Percentiles rank a stretch among this genome's conserved stretches.
Evolutionary conservation across 345 rosid species (phyloP).

Genomic region (Camelina hispida): DNA sequence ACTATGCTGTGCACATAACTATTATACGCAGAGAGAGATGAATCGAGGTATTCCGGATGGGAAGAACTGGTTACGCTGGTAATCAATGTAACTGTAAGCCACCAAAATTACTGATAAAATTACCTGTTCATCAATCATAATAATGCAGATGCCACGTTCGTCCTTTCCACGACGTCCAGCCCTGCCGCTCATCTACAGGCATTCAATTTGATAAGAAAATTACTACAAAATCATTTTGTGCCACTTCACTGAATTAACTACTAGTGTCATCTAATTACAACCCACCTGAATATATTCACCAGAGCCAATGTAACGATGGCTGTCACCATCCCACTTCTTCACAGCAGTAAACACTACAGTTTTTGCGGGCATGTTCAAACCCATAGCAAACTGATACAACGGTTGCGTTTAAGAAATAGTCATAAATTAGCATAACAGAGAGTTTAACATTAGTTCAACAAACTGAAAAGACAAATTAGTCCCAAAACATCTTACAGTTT

Average conservation of each 20-base stretch:
- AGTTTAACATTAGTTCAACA: constrained; percentile 13
- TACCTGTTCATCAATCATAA: constrained; percentile 98
- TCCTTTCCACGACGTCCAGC: constrained; percentile 99
- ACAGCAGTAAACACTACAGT: constrained; percentile 95
- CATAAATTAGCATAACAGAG: constrained; percentile 18
- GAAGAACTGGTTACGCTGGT: constrained; percentile 1
- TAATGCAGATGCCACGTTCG: constrained; percentile 93
- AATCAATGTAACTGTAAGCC: neutral
- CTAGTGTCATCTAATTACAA: constrained; percentile 35
- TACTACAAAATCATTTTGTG: constrained; percentile 14
- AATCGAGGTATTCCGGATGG: neutral
- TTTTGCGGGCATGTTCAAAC: constrained; percentile 99
- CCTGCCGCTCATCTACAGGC: constrained; percentile 93
- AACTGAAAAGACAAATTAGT: constrained; percentile 23
- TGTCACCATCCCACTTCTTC: constrained; percentile 99
- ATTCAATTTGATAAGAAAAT: constrained; percentile 33
- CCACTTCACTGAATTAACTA: neutral
- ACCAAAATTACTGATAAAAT: constrained; percentile 4
- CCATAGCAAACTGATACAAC: constrained; percentile 93
- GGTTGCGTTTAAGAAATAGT: constrained; percentile 7
- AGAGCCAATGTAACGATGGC: constrained; percentile 92
- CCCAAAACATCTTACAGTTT: constrained; percentile 67
- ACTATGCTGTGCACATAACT: neutral
- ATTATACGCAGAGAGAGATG: constrained; percentile 19
- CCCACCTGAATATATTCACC: constrained; percentile 99